These are phyloP conservation scores for Lathyrus sativus DNA, from an alignment of 306 rosid species.

Conservation along the genomic window DNA sequence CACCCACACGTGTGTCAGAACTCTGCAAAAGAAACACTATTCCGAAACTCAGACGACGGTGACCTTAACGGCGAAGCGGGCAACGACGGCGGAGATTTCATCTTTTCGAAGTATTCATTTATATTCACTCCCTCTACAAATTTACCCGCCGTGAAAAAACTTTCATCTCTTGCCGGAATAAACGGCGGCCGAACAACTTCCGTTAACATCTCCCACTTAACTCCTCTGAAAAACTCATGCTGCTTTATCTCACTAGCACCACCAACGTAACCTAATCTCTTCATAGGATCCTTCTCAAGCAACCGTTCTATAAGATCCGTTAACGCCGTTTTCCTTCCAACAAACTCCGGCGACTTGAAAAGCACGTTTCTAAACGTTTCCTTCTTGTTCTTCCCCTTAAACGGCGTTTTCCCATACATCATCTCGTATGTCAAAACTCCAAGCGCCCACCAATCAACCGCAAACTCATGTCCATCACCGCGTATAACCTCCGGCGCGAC, in stretches of 20 bases:
- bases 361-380: conserved; percentile 82
- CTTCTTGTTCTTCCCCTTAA: conserved; percentile 76
- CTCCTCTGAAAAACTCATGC: conserved; percentile 77
- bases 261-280: conserved; percentile 61
- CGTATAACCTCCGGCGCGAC: conserved; percentile 87
- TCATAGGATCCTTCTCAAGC: conserved; percentile 74
- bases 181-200: conserved; percentile 86
- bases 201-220: conserved; percentile 74
- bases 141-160: not conserved
- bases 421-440: conserved; percentile 81
- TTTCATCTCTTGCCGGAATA: conserved; percentile 66
- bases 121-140: conserved; percentile 39
- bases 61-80: conserved; percentile 65
- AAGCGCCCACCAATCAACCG: conserved; percentile 97
- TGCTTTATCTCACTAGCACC: conserved; percentile 85
- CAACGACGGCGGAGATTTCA: conserved; percentile 60
- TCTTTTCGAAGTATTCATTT: conserved; percentile 52
- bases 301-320: conserved; percentile 69
- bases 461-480: conserved; percentile 91
- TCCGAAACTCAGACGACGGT: conserved; percentile 38
- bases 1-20: conserved; percentile 46
- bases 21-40: conserved; percentile 41
- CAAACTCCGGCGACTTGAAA: conserved; percentile 56
- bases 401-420: conserved; percentile 87
- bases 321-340: conserved; percentile 61